phyloP scores from a whole-genome alignment of 1,284 basidiomycete genomes.

The Coriolopsis trogii region DNA sequence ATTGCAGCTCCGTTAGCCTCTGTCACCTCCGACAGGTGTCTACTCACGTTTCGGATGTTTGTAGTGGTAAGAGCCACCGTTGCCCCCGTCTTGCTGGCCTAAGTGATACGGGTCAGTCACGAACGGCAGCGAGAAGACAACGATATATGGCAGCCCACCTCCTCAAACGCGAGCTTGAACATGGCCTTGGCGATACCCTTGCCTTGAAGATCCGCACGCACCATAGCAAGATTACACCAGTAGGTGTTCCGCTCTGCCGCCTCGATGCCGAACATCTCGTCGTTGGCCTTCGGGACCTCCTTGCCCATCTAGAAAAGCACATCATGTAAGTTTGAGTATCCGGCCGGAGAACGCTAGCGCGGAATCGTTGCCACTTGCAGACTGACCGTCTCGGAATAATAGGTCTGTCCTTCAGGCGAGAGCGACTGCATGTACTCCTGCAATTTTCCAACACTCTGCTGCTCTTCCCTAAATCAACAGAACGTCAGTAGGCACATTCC shows the following conservation, averaged over 20 bases:
- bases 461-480: conserved; percentile 6
- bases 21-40: too few species aligned
- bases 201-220: conserved; percentile 16
- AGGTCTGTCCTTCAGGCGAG: conserved; percentile 18
- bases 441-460: conserved; percentile 10
- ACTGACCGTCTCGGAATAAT: conserved; percentile 11
- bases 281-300: conserved; percentile 13
- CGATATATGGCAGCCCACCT: conserved; percentile 1
- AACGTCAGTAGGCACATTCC: background rate
- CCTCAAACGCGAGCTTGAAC: conserved; percentile 11
- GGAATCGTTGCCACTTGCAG: too few species aligned
- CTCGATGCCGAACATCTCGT: conserved; percentile 12
- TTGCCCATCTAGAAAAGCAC: conserved; percentile 5
- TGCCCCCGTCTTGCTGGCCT: conserved; percentile 14
- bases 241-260: conserved; percentile 13
- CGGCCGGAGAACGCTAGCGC: background rate
- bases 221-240: conserved; percentile 24
- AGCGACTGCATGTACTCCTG: conserved; percentile 13
- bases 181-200: conserved; percentile 17
- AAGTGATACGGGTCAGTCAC: background rate
- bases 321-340: background rate
- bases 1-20: background rate
- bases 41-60: conserved; percentile 18
- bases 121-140: background rate
- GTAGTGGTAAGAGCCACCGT: conserved; percentile 17